These are phyloP conservation scores for Fusarium sp. DNA, from an alignment of 2,329 filamentous ascomycete species.

Conservation along the genomic window DNA sequence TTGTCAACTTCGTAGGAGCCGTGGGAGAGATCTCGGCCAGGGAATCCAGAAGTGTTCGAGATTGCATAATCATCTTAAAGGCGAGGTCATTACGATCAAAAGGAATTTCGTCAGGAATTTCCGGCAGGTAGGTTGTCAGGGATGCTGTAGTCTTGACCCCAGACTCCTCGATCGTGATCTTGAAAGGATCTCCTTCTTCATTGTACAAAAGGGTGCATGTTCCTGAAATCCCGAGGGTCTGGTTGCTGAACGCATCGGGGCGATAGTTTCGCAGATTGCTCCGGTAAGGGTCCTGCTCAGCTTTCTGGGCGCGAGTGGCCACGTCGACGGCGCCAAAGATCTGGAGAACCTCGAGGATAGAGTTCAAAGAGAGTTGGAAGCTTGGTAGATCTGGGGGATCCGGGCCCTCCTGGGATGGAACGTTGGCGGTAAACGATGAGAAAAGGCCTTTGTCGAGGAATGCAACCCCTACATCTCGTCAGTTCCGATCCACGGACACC, in stretches of 20 bases:
- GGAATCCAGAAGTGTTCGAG: conserved; percentile 77
- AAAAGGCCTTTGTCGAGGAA: conserved; percentile 93
- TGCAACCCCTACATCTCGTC: conserved; percentile 58
- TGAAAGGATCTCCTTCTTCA: conserved; percentile 80
- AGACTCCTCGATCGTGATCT: conserved; percentile 86
- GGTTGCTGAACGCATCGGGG: conserved; percentile 83
- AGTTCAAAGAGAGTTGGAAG: conserved; percentile 89
- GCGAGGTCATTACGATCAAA: conserved; percentile 83
- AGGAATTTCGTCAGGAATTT: conserved; percentile 83
- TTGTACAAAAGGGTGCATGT: conserved; percentile 87
- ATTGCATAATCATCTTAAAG: conserved; percentile 96
- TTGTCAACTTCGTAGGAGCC: conserved; percentile 77
- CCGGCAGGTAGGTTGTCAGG: conserved; percentile 86
- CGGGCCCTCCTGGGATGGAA: conserved; percentile 52
- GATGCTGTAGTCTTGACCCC: conserved; percentile 91
- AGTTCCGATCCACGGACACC: conserved; percentile 1
- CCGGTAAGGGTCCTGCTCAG: conserved; percentile 70
- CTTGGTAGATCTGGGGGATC: conserved; percentile 65
- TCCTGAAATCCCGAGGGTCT: conserved; percentile 84
- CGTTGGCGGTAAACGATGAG: conserved; percentile 82
- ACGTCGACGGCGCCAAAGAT: conserved; percentile 91
- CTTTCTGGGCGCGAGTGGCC: conserved; percentile 67
- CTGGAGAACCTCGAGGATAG: conserved; percentile 92
- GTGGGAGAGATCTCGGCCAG: conserved; percentile 77
- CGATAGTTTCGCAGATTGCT: conserved; percentile 73